Percentiles rank a stretch among this genome's conserved stretches.
Conservation (phyloP, 2,329 filamentous ascomycete genomes). For the Fusarium proliferatum region DNA sequence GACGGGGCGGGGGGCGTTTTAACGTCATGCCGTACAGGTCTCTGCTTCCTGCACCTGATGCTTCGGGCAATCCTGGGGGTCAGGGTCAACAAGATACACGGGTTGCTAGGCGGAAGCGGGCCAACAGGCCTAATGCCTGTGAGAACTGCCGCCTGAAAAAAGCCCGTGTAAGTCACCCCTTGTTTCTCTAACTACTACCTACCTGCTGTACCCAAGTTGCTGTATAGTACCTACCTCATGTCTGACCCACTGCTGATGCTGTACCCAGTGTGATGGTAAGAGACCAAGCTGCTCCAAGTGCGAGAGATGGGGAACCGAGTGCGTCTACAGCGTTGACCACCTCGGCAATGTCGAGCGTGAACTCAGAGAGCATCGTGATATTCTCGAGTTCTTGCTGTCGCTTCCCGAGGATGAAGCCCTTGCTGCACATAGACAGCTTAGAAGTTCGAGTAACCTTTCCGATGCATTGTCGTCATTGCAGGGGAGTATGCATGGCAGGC, state of each 20-base stretch:
- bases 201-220: background rate
- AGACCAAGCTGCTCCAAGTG: constrained; percentile 27
- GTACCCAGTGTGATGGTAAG: constrained; percentile 21
- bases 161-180: constrained; percentile 24
- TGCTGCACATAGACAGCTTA: constrained; percentile 6
- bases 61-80: background rate
- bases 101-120: constrained; percentile 11
- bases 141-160: constrained; percentile 31
- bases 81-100: constrained; percentile 18
- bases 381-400: constrained; percentile 20
- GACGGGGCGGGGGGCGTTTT: background rate
- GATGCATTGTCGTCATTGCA: constrained; percentile 19
- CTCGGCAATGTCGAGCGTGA: constrained; percentile 21
- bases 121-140: constrained; percentile 28
- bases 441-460: background rate
- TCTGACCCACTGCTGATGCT: constrained; percentile 18
- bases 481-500: constrained; percentile 26
- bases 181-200: background rate
- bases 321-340: constrained; percentile 24
- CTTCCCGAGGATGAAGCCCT: constrained; percentile 15
- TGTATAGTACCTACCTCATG: background rate
- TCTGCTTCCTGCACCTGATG: constrained; percentile 15
- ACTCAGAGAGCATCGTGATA: constrained; percentile 23
- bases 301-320: constrained; percentile 15
- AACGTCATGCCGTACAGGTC: constrained; percentile 10